A percentile compares a stretch with the other conserved stretches of the same genome.
Conservation (phyloP, 352 stramenopile species). For the Phytopythium mirpurense region DNA sequence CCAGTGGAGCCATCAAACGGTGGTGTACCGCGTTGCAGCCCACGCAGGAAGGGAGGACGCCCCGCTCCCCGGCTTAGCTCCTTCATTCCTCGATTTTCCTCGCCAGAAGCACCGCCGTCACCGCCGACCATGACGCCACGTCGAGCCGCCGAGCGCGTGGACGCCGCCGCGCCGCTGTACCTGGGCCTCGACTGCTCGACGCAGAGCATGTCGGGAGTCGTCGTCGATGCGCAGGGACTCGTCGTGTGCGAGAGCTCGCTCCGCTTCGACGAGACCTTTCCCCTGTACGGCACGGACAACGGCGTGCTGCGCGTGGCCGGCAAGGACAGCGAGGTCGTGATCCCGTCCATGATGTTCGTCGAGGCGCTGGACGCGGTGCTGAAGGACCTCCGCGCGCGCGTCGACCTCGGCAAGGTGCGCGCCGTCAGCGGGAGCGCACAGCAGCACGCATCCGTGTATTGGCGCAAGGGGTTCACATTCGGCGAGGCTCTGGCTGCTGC, state of each 20-base stretch:
- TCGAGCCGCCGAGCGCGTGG: not conserved
- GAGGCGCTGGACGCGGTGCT: conserved; percentile 74
- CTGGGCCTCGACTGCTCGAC: conserved; percentile 82
- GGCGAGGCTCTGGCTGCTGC: conserved; percentile 23
- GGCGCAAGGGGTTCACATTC: conserved; percentile 48
- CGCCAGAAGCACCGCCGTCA: not conserved
- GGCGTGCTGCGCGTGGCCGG: conserved; percentile 45
- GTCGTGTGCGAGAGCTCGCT: conserved; percentile 57
- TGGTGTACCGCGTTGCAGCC: not conserved
- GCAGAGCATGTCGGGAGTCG: conserved; percentile 77
- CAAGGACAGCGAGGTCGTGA: conserved; percentile 41
- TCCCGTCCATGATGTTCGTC: conserved; percentile 76
- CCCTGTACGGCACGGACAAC: conserved; percentile 57
- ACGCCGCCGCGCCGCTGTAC: conserved; percentile 19
- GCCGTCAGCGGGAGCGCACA: conserved; percentile 73
- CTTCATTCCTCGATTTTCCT: not conserved
- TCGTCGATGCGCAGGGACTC: conserved; percentile 29
- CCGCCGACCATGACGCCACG: not conserved
- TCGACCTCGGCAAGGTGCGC: conserved; percentile 41
- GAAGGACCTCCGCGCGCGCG: conserved; percentile 24
- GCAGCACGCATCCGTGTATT: conserved; percentile 81
- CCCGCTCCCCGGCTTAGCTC: not conserved
- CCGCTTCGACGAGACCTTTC: conserved; percentile 66
- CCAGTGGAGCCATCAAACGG: conserved; percentile 2
- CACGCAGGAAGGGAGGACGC: not conserved